phyloP scores from a whole-genome alignment of 208 protist species.

The Blastocrithidia nonstop region DNA sequence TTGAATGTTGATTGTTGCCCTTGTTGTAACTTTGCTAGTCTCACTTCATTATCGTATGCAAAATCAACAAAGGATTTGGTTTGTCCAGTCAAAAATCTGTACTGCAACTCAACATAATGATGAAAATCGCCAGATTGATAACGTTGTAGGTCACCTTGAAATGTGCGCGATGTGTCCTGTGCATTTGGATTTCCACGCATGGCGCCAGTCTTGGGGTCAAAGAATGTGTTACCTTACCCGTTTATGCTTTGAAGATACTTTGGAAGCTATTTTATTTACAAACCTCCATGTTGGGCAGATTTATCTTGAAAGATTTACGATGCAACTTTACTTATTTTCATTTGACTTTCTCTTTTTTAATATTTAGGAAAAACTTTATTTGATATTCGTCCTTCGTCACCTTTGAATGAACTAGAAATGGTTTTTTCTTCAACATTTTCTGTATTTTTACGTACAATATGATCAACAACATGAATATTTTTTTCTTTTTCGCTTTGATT shows the following conservation, averaged over 20 bases:
- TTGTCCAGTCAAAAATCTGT: conserved; percentile 64
- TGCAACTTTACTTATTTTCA: no score
- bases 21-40: conserved; percentile 3
- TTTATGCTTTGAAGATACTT: conserved; percentile 82
- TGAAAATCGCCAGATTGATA: conserved; percentile 63
- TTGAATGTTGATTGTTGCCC: conserved; percentile 1
- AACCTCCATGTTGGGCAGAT: conserved; percentile 53
- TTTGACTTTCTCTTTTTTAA: no score
- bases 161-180: conserved; percentile 31
- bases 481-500: conserved; percentile 1
- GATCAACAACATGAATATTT: no score
- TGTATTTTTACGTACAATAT: conserved; percentile 1
- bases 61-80: conserved; percentile 75
- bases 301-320: no score
- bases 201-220: conserved; percentile 72
- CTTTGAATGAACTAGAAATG: not conserved
- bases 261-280: conserved; percentile 61
- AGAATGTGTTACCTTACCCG: conserved; percentile 28
- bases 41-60: conserved; percentile 44
- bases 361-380: no score
- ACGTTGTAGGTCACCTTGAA: conserved; percentile 63
- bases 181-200: conserved; percentile 81
- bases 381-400: no score
- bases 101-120: conserved; percentile 64
- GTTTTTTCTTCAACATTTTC: conserved; percentile 1